A percentile compares a stretch with the other conserved stretches of the same genome.
phyloP scores from a whole-genome alignment of 441 rosid species.

The Jatropha multifida region DNA sequence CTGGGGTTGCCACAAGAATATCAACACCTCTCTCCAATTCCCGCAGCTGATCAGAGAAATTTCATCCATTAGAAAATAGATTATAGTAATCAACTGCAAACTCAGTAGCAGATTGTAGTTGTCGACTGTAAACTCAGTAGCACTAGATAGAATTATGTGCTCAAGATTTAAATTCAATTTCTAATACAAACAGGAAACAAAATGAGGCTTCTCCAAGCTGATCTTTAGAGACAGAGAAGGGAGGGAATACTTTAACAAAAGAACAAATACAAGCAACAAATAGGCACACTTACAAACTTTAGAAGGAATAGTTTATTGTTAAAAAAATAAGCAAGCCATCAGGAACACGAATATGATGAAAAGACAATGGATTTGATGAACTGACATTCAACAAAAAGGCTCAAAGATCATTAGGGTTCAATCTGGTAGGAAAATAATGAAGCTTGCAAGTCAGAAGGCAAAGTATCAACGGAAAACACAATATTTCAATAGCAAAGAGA shows the following conservation, averaged over 20 bases:
- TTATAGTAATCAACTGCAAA: background rate
- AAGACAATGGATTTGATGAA: background rate
- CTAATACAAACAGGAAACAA: background rate
- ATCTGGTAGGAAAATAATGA: background rate
- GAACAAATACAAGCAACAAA: background rate
- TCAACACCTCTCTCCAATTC: constrained; percentile 95
- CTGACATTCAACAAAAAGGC: background rate
- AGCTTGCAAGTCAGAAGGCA: background rate
- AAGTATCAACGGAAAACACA: background rate
- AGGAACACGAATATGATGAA: background rate
- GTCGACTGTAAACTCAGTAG: background rate
- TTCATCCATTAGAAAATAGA: background rate
- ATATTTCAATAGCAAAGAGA: background rate
- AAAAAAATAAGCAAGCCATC: background rate
- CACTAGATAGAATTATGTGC: background rate
- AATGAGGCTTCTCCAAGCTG: background rate
- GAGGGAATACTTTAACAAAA: background rate
- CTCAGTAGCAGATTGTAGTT: background rate
- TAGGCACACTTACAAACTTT: background rate
- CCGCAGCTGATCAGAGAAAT: constrained; percentile 55
- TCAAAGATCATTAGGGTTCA: too few relatives aligned
- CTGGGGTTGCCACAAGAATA: constrained; percentile 97
- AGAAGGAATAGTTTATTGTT: background rate
- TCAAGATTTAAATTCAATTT: background rate
- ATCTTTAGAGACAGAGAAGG: background rate